Evolutionary conservation across 768 basidiomycete genomes (phyloP).

Genomic region (Termitomyces heimii): DNA sequence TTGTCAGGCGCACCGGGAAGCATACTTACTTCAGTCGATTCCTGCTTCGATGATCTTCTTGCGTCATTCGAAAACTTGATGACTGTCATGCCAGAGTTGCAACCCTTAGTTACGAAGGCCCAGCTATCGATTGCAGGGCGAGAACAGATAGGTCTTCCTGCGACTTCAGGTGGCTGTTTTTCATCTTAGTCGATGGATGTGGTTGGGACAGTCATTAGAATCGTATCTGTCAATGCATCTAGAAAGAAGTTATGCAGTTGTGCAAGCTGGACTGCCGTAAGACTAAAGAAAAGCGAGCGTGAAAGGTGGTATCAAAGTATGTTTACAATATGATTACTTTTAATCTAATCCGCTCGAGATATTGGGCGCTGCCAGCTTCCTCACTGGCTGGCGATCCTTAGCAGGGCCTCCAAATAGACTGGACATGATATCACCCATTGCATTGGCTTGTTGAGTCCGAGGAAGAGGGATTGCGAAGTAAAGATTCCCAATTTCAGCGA

Average conservation of each 20-base stretch:
- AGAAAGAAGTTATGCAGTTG: background rate
- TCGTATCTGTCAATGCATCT: background rate
- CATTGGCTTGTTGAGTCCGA: conserved; percentile 63
- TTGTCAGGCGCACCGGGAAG: background rate
- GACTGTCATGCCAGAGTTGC: conserved; percentile 10
- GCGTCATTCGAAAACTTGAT: conserved; percentile 16
- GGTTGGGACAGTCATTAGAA: conserved; percentile 8
- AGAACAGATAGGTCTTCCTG: background rate
- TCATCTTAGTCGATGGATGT: conserved; percentile 7
- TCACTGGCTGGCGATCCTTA: conserved; percentile 21
- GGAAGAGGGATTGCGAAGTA: conserved; percentile 89
- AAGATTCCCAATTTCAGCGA: conserved; percentile 61
- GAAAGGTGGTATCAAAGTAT: background rate
- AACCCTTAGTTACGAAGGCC: background rate
- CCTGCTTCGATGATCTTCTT: conserved; percentile 15
- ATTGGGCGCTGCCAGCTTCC: conserved; percentile 43
- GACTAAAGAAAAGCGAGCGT: background rate
- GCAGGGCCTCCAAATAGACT: conserved; percentile 77
- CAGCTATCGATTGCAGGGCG: background rate
- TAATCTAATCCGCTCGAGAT: conserved; percentile 40
- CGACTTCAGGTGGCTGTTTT: background rate
- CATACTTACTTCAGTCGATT: conserved; percentile 7
- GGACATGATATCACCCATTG: conserved; percentile 85
- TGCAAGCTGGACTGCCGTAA: background rate
- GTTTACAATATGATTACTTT: background rate